These are phyloP conservation scores for Neurospora discreta DNA, from an alignment of 495 filamentous ascomycete species.

Conservation along the genomic window DNA sequence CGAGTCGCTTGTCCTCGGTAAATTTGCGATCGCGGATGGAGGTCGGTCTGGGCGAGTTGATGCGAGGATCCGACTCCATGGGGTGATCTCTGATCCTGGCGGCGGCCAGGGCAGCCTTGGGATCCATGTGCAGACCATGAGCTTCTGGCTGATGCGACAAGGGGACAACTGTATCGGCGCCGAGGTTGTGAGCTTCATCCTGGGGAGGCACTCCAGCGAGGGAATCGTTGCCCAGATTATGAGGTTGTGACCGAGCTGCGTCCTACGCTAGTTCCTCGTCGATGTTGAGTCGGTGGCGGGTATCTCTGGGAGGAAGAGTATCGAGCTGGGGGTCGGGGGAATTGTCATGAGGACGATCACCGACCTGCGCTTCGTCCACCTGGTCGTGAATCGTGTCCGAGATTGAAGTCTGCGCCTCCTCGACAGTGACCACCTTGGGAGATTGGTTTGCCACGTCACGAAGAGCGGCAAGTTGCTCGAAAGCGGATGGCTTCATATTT, in stretches of 20 bases:
- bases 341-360: neutral
- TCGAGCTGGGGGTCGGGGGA: neutral
- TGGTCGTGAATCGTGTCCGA: neutral
- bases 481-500: neutral
- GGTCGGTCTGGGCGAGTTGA: neutral
- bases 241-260: neutral
- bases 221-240: neutral
- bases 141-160: neutral
- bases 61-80: slow-evolving; percentile 5
- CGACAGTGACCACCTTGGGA: neutral
- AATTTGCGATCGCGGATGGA: slow-evolving; percentile 6
- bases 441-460: neutral
- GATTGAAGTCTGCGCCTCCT: neutral
- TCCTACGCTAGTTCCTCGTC: neutral
- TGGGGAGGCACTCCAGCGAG: neutral
- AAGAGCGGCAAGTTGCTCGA: neutral
- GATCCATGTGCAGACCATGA: neutral
- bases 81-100: neutral
- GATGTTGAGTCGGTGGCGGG: neutral
- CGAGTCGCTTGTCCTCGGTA: slow-evolving; percentile 6
- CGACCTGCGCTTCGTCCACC: neutral
- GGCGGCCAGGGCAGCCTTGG: neutral
- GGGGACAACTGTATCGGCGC: neutral
- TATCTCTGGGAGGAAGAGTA: no score
- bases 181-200: neutral